Percentiles rank a stretch among this genome's conserved stretches.
Evolutionary conservation across 306 rosid genomes (phyloP).

Genomic region (Lathyrus tuberosus): DNA sequence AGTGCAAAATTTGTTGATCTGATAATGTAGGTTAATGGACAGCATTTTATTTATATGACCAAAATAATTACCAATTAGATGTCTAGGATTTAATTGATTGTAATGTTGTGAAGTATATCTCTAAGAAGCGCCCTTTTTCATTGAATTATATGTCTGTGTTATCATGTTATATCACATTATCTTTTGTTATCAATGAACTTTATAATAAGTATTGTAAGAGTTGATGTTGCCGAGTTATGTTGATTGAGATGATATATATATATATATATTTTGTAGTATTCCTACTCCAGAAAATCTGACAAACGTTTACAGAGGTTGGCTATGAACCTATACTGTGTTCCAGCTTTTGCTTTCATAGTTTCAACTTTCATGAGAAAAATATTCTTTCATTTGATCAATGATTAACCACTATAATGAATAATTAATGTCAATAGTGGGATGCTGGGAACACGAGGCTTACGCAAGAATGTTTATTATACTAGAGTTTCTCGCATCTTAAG

Average conservation of each 20-base stretch:
- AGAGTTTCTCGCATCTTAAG: neutral
- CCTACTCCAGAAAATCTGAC: neutral
- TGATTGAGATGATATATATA: neutral
- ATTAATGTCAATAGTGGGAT: neutral
- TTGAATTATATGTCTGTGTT: neutral
- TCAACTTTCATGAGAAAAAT: neutral
- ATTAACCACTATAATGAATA: too few species aligned
- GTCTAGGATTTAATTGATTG: constrained; percentile 10
- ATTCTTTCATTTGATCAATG: neutral
- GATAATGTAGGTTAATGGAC: neutral
- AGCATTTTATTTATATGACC: neutral
- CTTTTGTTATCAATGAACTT: neutral
- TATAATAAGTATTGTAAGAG: neutral
- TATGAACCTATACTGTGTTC: neutral
- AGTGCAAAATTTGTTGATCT: neutral
- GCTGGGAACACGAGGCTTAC: neutral
- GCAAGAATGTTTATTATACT: neutral
- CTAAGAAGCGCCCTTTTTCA: neutral
- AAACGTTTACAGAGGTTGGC: too few species aligned
- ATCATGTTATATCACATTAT: neutral
- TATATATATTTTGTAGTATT: neutral
- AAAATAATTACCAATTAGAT: constrained; percentile 14
- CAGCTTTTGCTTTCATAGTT: neutral
- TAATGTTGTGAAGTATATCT: neutral
- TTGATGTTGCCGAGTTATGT: neutral